phyloP scores from a whole-genome alignment of 768 basidiomycete genomes.

The Exidia glandulosa region DNA sequence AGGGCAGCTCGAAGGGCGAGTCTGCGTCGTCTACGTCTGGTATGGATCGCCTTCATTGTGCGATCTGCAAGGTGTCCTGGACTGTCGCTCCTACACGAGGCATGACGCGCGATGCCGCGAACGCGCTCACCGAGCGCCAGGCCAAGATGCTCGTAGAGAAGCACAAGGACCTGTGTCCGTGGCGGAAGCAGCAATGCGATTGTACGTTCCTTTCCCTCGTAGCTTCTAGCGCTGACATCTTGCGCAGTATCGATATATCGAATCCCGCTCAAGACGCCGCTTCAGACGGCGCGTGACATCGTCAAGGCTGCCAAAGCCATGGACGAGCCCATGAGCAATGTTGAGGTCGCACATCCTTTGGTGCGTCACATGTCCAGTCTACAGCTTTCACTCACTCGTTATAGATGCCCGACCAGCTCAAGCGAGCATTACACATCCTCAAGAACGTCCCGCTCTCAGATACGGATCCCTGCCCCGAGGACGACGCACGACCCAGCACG shows the following conservation, averaged over 20 bases:
- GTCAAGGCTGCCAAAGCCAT: slow-evolving; percentile 43
- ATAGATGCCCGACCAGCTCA: not conserved
- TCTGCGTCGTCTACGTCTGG: not conserved
- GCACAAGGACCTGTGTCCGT: slow-evolving; percentile 78
- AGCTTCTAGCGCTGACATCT: not conserved
- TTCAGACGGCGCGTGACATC: slow-evolving; percentile 49
- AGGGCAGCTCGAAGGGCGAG: too few relatives aligned
- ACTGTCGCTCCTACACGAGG: slow-evolving; percentile 5
- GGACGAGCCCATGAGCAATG: slow-evolving; percentile 38
- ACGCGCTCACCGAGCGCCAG: slow-evolving; percentile 65
- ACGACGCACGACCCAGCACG: slow-evolving; percentile 21
- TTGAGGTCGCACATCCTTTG: slow-evolving; percentile 62
- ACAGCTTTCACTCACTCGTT: not conserved
- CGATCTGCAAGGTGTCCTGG: slow-evolving; percentile 6
- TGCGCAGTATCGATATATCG: slow-evolving; percentile 55
- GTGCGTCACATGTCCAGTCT: slow-evolving; percentile 27
- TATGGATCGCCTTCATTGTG: slow-evolving; percentile 8
- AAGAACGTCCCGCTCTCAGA: not conserved
- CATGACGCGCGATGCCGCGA: slow-evolving; percentile 32
- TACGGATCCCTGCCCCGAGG: not conserved
- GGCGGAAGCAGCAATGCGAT: slow-evolving; percentile 74
- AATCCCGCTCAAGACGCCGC: slow-evolving; percentile 57
- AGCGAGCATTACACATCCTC: not conserved
- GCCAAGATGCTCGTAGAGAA: slow-evolving; percentile 47
- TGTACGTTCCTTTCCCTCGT: slow-evolving; percentile 29